Evolutionary conservation across 2,329 filamentous ascomycete species (phyloP).

Genomic region (Pseudogymnoascus sp.): DNA sequence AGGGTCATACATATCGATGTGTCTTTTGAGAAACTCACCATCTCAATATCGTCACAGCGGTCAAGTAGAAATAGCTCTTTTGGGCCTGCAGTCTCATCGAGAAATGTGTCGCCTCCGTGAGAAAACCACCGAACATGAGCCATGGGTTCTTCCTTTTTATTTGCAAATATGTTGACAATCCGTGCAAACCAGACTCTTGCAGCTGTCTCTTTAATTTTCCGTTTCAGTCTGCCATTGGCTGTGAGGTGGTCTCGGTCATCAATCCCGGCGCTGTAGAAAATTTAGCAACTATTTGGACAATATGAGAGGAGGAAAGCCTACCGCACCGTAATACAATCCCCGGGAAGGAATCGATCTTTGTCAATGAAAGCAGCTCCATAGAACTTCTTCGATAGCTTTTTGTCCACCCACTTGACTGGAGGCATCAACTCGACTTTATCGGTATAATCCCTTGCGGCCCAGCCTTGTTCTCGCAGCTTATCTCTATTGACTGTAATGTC

Average conservation of each 20-base stretch:
- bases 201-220: background rate
- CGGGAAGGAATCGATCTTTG: background rate
- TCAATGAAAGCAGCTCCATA: background rate
- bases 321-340: background rate
- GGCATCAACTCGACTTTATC: background rate
- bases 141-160: background rate
- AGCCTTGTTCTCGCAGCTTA: conserved; percentile 3
- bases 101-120: conserved; percentile 14
- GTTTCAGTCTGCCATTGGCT: background rate
- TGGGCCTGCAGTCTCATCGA: conserved; percentile 14
- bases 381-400: background rate
- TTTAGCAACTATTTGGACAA: background rate
- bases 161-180: conserved; percentile 12
- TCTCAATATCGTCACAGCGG: conserved; percentile 13
- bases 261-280: background rate
- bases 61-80: conserved; percentile 16
- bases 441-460: background rate
- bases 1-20: too few species aligned
- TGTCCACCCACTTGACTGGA: background rate
- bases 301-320: background rate
- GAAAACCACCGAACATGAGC: conserved; percentile 18
- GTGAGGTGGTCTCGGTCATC: background rate
- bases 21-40: background rate
- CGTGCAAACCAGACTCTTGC: conserved; percentile 11
- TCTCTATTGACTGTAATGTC: conserved; percentile 8